Evolutionary conservation across 75 land plant genomes (phyloP).

Genomic region (Cryptomeria japonica): DNA sequence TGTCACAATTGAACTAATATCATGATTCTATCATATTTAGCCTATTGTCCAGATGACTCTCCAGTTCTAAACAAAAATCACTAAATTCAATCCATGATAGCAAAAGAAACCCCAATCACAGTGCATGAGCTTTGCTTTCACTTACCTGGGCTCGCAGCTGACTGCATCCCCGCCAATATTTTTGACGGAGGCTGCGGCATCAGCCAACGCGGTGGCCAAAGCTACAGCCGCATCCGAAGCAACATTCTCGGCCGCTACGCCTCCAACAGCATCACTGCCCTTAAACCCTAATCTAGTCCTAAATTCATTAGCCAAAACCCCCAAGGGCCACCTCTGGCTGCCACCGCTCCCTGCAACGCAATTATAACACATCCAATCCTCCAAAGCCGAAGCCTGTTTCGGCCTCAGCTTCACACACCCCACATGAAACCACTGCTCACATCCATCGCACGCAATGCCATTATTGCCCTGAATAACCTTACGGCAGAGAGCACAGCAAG

Average conservation of each 20-base stretch:
- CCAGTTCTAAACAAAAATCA: background rate
- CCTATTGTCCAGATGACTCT: background rate
- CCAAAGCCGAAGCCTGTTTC: slow-evolving; percentile 21
- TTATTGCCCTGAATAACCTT: slow-evolving; percentile 24
- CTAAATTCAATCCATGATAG: background rate
- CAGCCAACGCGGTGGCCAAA: background rate
- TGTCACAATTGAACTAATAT: background rate
- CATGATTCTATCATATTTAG: background rate
- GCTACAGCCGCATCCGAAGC: background rate
- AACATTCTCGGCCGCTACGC: background rate
- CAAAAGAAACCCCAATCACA: background rate
- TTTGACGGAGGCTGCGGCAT: background rate
- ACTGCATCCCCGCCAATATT: background rate
- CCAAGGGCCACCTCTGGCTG: slow-evolving; percentile 55
- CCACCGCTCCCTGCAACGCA: slow-evolving; percentile 31
- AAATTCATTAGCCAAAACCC: slow-evolving; percentile 15
- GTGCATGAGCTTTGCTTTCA: background rate
- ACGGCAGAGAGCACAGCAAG: slow-evolving; percentile 42
- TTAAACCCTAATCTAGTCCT: background rate
- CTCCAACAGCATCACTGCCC: background rate
- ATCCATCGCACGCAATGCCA: slow-evolving; percentile 72
- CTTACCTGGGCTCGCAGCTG: background rate
- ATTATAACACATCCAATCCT: slow-evolving; percentile 67
- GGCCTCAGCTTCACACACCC: slow-evolving; percentile 47
- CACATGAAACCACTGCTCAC: slow-evolving; percentile 78